Percentiles rank a stretch among this genome's conserved stretches.
Conservation (phyloP, 2,329 filamentous ascomycete genomes). For the Mycosphaerelloides madeirae region DNA sequence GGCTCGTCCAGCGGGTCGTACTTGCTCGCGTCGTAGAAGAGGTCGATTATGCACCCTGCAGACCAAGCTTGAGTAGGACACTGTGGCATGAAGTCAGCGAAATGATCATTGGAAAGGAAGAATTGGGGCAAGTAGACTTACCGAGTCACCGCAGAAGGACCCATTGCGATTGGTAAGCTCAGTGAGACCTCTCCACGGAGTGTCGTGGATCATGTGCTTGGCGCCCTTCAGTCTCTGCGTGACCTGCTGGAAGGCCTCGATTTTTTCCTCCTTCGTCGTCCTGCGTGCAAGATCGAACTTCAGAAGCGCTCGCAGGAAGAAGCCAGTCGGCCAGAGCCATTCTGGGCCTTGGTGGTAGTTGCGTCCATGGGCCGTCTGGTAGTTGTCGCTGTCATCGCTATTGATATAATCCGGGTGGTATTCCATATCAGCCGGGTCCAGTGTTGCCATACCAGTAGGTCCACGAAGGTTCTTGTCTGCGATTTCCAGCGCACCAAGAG, state of each 20-base stretch:
- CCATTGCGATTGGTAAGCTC: conserved; percentile 92
- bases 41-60: conserved; percentile 84
- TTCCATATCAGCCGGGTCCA: conserved; percentile 87
- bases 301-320: conserved; percentile 85
- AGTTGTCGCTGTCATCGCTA: conserved; percentile 85
- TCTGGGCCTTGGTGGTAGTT: conserved; percentile 99
- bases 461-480: conserved; percentile 77
- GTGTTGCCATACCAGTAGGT: conserved; percentile 89
- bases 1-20: conserved; percentile 1
- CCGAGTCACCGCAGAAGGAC: conserved; percentile 78
- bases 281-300: conserved; percentile 81
- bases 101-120: conserved; percentile 3
- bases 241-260: conserved; percentile 92
- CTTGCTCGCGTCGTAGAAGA: conserved; percentile 79
- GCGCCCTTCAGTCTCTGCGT: conserved; percentile 76
- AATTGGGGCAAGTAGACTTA: conserved; percentile 45
- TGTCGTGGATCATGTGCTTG: conserved; percentile 75
- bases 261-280: conserved; percentile 60
- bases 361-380: conserved; percentile 84
- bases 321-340: conserved; percentile 96
- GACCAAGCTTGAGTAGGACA: conserved; percentile 97
- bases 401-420: conserved; percentile 95
- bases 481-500: conserved; percentile 71
- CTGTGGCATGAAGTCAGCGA: conserved; percentile 44
- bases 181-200: conserved; percentile 82